A percentile compares a stretch with the other conserved stretches of the same genome.
Conservation (phyloP, 2,329 filamentous ascomycete genomes). For the Diplodia sapinea region DNA sequence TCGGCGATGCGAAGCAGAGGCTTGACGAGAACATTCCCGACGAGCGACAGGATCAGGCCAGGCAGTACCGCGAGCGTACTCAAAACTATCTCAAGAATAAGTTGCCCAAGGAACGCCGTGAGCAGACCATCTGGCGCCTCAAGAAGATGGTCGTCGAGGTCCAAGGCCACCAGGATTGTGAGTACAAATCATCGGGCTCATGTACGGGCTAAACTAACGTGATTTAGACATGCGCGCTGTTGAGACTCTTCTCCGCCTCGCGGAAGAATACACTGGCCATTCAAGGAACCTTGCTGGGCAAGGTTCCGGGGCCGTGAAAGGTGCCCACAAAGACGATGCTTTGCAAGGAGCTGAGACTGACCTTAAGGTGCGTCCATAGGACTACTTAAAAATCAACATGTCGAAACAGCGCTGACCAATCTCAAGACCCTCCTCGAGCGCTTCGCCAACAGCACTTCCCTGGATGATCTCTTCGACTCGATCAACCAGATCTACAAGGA, state of each 20-base stretch:
- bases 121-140: constrained; percentile 87
- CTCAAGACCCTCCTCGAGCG: constrained; percentile 83
- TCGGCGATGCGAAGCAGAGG: constrained; percentile 59
- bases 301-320: constrained; percentile 71
- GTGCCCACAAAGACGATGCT: constrained; percentile 68
- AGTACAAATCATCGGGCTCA: constrained; percentile 38
- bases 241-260: constrained; percentile 80
- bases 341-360: constrained; percentile 77
- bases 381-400: constrained; percentile 38
- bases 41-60: constrained; percentile 52
- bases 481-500: constrained; percentile 86
- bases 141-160: constrained; percentile 99
- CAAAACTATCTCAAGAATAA: constrained; percentile 83
- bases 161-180: constrained; percentile 90
- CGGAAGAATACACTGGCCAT: constrained; percentile 83
- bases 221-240: constrained; percentile 79
- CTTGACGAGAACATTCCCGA: constrained; percentile 69
- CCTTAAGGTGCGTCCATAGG: constrained; percentile 67
- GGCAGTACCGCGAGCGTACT: constrained; percentile 57
- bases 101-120: constrained; percentile 88
- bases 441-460: constrained; percentile 92
- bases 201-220: constrained; percentile 37
- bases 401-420: constrained; percentile 57
- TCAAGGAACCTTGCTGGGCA: constrained; percentile 69
- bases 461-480: constrained; percentile 82